Evolutionary conservation across 345 rosid species (phyloP).

Genomic region (Hibiscus syriacus): DNA sequence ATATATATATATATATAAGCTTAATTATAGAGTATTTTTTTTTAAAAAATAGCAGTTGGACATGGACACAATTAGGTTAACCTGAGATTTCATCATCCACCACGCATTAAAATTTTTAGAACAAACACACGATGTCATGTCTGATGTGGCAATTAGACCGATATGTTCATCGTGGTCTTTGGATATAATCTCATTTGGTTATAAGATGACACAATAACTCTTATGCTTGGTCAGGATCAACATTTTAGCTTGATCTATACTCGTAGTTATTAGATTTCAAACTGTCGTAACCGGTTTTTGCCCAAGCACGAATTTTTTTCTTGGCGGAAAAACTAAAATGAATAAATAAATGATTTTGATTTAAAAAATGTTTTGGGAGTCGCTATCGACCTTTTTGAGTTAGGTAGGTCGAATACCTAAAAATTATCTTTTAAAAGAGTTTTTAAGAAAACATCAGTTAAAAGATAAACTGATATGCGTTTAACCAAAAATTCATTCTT

Average conservation of each 20-base stretch:
- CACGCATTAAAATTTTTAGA: neutral
- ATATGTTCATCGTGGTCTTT: slow-evolving; percentile 7
- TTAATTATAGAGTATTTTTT: neutral
- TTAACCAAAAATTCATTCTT: too few species aligned
- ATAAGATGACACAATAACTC: neutral
- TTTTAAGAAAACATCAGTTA: too few species aligned
- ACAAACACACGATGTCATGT: neutral
- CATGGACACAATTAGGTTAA: neutral
- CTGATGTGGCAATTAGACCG: neutral
- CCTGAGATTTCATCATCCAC: slow-evolving; percentile 6
- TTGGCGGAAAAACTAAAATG: too few species aligned
- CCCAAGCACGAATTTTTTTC: too few species aligned
- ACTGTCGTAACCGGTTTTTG: too few species aligned
- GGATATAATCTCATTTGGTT: neutral
- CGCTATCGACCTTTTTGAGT: too few species aligned
- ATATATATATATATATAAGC: too few species aligned
- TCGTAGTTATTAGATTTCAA: neutral
- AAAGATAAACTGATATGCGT: too few species aligned
- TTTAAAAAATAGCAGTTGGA: neutral
- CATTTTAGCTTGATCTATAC: neutral
- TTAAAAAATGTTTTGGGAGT: too few species aligned
- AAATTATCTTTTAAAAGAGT: too few species aligned
- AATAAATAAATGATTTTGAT: too few species aligned
- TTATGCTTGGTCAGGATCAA: neutral
- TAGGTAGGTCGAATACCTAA: too few species aligned